These are phyloP conservation scores for Candida stauntonica DNA, from an alignment of 805 yeast species.

Conservation along the genomic window DNA sequence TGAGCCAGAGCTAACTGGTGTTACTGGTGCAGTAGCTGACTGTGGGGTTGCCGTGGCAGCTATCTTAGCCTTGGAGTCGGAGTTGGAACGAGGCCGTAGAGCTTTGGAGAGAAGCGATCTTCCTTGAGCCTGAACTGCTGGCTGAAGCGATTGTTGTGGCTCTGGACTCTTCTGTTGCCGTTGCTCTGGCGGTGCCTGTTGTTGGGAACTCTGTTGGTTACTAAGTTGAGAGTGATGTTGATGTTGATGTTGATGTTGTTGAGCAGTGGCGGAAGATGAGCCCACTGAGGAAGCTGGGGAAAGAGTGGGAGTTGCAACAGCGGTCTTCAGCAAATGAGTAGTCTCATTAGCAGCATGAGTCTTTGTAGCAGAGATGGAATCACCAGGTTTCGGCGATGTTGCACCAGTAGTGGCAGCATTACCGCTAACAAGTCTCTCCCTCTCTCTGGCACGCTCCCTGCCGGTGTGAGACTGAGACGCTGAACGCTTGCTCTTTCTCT, in stretches of 20 bases:
- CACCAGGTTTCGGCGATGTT: background rate
- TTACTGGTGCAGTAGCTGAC: background rate
- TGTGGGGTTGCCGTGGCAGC: background rate
- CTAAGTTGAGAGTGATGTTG: too few species aligned
- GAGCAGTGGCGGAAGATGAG: slow-evolving; percentile 7
- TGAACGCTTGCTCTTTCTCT: slow-evolving; percentile 40
- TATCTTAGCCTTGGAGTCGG: slow-evolving; percentile 19
- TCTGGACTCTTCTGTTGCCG: too few species aligned
- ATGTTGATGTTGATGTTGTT: slow-evolving; percentile 8
- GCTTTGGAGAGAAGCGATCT: slow-evolving; percentile 23
- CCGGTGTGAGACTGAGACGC: slow-evolving; percentile 16
- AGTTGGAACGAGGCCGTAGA: slow-evolving; percentile 24
- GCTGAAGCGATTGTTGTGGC: background rate
- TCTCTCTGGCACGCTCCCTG: slow-evolving; percentile 15
- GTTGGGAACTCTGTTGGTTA: too few species aligned
- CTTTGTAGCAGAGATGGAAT: background rate
- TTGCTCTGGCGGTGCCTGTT: too few species aligned
- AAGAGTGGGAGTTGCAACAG: slow-evolving; percentile 2
- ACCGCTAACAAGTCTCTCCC: slow-evolving; percentile 4
- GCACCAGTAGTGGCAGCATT: slow-evolving; percentile 1
- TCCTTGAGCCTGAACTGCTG: slow-evolving; percentile 3
- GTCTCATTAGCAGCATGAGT: background rate
- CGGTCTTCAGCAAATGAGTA: background rate
- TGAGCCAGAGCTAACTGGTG: too few species aligned
- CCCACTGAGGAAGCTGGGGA: slow-evolving; percentile 15